Evolutionary conservation across 1,284 basidiomycete genomes (phyloP).

Genomic region (Tylopilus sp.): DNA sequence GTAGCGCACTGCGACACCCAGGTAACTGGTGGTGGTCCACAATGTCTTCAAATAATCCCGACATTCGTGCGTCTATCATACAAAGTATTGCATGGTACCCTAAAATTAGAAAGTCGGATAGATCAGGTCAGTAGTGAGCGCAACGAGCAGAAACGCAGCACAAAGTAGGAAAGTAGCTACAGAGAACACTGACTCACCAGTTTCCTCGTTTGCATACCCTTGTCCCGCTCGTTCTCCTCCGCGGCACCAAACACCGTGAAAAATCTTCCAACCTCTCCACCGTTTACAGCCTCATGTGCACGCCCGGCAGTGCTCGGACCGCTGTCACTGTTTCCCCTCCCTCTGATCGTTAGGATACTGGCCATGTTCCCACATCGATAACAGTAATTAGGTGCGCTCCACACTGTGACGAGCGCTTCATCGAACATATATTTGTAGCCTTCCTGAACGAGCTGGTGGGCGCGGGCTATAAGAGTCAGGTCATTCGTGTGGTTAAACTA

Average conservation of each 20-base stretch:
- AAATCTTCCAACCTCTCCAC: conserved; percentile 29
- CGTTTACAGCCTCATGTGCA: conserved; percentile 3
- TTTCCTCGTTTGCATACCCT: conserved; percentile 59
- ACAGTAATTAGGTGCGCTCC: conserved; percentile 97
- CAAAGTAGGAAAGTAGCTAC: not conserved
- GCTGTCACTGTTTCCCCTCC: conserved; percentile 49
- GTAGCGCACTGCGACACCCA: not conserved
- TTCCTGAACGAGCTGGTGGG: conserved; percentile 95
- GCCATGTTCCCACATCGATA: conserved; percentile 83
- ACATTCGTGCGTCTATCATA: conserved; percentile 21
- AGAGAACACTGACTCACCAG: conserved; percentile 46
- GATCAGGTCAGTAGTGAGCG: conserved; percentile 3
- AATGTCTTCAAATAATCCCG: conserved; percentile 1
- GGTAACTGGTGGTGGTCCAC: not conserved
- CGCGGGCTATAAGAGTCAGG: conserved; percentile 81
- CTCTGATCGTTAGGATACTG: conserved; percentile 68
- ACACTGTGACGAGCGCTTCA: conserved; percentile 91
- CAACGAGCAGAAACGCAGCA: not conserved
- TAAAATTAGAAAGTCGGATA: conserved; percentile 1
- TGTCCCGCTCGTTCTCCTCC: conserved; percentile 80
- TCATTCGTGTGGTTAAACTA: conserved; percentile 93
- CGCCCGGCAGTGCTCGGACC: conserved; percentile 12
- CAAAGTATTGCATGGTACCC: conserved; percentile 35
- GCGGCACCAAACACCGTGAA: conserved; percentile 85
- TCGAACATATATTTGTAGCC: conserved; percentile 99